phyloP scores from a whole-genome alignment of 805 yeast species.

The Candida berthetii region DNA sequence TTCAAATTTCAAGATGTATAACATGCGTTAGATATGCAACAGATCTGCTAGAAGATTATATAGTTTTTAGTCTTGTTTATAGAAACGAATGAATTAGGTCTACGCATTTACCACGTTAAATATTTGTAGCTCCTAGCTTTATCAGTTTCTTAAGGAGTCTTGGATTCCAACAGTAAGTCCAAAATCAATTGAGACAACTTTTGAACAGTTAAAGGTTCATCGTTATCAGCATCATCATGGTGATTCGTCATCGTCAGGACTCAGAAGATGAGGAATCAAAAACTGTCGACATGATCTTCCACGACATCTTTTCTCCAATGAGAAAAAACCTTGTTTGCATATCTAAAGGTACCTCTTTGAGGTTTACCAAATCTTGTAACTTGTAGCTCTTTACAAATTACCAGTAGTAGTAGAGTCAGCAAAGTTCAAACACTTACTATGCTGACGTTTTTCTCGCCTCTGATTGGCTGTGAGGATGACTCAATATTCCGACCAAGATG shows the following conservation, averaged over 20 bases:
- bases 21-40: too few relatives aligned
- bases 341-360: conserved; percentile 79
- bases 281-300: conserved; percentile 59
- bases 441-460: not conserved
- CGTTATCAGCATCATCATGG: conserved; percentile 25
- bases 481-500: not conserved
- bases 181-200: conserved; percentile 36
- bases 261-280: conserved; percentile 14
- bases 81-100: too few relatives aligned
- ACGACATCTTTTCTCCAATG: conserved; percentile 75
- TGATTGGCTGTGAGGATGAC: not conserved
- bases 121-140: too few relatives aligned
- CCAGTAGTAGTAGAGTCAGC: too few relatives aligned
- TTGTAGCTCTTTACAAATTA: conserved; percentile 64
- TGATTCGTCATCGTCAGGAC: too few relatives aligned
- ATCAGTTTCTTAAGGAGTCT: too few relatives aligned
- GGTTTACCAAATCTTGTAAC: conserved; percentile 89
- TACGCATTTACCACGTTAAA: too few relatives aligned
- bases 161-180: too few relatives aligned
- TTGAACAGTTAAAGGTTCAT: conserved; percentile 40
- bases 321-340: conserved; percentile 71
- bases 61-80: too few relatives aligned
- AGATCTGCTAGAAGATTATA: too few relatives aligned
- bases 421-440: too few relatives aligned
- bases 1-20: too few relatives aligned